These are phyloP conservation scores for Aspergillus fischeri DNA, from an alignment of 2,329 filamentous ascomycete genomes.

Conservation along the genomic window DNA sequence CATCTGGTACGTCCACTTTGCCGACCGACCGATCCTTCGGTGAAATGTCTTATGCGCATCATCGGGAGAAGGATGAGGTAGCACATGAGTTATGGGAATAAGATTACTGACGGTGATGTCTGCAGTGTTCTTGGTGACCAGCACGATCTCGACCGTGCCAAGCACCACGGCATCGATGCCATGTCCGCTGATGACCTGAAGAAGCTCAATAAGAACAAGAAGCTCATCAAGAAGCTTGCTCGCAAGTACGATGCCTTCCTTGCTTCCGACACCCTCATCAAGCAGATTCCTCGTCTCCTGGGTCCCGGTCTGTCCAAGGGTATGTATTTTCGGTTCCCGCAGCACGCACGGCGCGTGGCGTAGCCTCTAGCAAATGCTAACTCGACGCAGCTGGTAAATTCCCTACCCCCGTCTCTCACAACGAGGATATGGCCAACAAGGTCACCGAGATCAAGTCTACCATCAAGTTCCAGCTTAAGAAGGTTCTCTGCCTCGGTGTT, in stretches of 20 bases:
- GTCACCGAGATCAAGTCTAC: conserved; percentile 99
- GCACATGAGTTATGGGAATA: conserved; percentile 1
- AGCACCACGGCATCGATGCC: conserved; percentile 97
- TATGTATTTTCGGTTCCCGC: conserved; percentile 41
- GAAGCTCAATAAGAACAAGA: conserved; percentile 99
- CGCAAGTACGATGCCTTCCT: conserved; percentile 99
- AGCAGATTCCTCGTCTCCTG: conserved; percentile 99
- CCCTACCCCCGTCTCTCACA: conserved; percentile 96
- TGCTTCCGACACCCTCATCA: conserved; percentile 95
- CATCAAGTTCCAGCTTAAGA: conserved; percentile 99
- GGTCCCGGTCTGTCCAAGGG: conserved; percentile 97
- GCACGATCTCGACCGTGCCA: conserved; percentile 99
- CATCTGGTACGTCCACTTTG: conserved; percentile 61
- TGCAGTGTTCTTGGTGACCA: conserved; percentile 76
- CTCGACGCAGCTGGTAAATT: conserved; percentile 84
- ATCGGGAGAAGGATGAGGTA: background rate
- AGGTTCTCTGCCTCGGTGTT: conserved; percentile 99
- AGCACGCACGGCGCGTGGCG: background rate
- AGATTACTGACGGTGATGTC: conserved; percentile 12
- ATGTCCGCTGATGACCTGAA: conserved; percentile 99
- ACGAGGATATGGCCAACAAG: conserved; percentile 89
- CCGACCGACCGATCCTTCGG: conserved; percentile 3
- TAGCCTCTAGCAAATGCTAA: conserved; percentile 19
- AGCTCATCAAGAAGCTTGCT: conserved; percentile 99
- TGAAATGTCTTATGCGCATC: background rate